Conservation (phyloP, 306 rosid genomes). For the barrel medic (Medicago truncatula) region MtrunA17r5.0-ANR NC_053047.1:36537501-36538000, state of each 20-base stretch:
- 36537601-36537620: constrained; percentile 42
- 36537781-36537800: constrained; percentile 46
- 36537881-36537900: constrained; percentile 87
- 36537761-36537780: constrained; percentile 72
- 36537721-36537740: constrained; percentile 58
- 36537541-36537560: constrained; percentile 9
- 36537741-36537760: constrained; percentile 55
- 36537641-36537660: constrained; percentile 37
- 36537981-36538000: constrained; percentile 19
- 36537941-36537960: constrained; percentile 30
- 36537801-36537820: constrained; percentile 48
- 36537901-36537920: background rate
- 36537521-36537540: constrained; percentile 1
- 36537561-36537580: background rate
- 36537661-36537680: background rate
- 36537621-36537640: constrained; percentile 51
- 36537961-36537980: constrained; percentile 15
- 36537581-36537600: constrained; percentile 23
- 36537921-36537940: background rate
- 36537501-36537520: background rate
- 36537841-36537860: constrained; percentile 80
- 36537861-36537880: constrained; percentile 92
- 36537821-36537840: constrained; percentile 66
- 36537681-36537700: constrained; percentile 21
- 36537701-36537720: constrained; percentile 29